These are phyloP conservation scores for Blastobotrys terrestris DNA, from an alignment of 805 yeast species.

Conservation along the genomic window DNA sequence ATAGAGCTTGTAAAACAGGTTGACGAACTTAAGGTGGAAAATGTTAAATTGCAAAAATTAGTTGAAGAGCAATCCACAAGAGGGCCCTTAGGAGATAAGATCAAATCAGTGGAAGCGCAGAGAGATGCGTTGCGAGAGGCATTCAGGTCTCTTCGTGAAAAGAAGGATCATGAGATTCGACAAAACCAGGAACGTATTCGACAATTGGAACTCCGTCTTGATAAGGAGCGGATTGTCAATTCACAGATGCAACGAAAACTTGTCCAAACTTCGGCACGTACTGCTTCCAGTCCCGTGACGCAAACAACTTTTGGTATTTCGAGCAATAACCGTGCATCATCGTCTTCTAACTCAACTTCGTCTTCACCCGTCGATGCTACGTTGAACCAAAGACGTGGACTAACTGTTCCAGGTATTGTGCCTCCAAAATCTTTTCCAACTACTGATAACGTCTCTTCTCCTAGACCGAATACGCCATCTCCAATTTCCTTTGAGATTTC, in stretches of 20 bases:
- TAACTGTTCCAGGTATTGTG: conserved; percentile 13
- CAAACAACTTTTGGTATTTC: too few species aligned
- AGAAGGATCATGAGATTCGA: conserved; percentile 33
- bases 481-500: conserved; percentile 22
- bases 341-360: conserved; percentile 4
- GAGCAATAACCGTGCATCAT: conserved; percentile 1
- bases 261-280: conserved; percentile 13
- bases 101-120: conserved; percentile 30
- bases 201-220: conserved; percentile 25
- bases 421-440: conserved; percentile 9
- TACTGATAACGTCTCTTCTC: neutral
- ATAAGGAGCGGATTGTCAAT: conserved; percentile 19
- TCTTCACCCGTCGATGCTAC: conserved; percentile 2
- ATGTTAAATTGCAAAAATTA: conserved; percentile 25
- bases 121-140: conserved; percentile 36
- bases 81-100: conserved; percentile 32
- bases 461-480: conserved; percentile 18
- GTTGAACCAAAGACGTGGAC: conserved; percentile 8
- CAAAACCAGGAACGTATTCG: conserved; percentile 25
- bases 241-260: conserved; percentile 23
- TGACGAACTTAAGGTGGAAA: conserved; percentile 29
- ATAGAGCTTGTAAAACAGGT: conserved; percentile 28
- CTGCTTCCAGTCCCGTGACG: conserved; percentile 7
- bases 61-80: conserved; percentile 28
- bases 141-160: conserved; percentile 34